These are phyloP conservation scores for Trifolium dubium DNA, from an alignment of 306 rosid genomes.

Conservation along the genomic window DNA sequence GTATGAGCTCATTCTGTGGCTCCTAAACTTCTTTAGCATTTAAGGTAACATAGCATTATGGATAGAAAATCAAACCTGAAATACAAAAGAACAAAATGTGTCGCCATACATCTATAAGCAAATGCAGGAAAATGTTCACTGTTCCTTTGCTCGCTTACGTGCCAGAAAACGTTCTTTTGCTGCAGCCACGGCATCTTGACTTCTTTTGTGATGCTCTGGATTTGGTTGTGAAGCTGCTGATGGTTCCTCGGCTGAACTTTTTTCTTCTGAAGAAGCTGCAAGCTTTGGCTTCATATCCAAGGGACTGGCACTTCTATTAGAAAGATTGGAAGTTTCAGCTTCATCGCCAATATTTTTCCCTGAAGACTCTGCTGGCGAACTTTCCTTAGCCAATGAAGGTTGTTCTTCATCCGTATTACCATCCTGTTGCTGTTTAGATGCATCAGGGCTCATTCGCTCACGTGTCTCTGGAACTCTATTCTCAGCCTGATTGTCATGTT, in stretches of 20 bases:
- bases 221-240: conserved; percentile 52
- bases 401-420: conserved; percentile 40
- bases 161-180: conserved; percentile 87
- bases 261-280: conserved; percentile 34
- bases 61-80: not conserved
- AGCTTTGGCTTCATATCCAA: conserved; percentile 40
- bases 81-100: not conserved
- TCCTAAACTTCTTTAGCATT: conserved; percentile 16
- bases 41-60: conserved; percentile 27
- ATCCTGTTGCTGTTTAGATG: conserved; percentile 38
- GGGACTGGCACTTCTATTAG: conserved; percentile 41
- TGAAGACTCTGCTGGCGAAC: conserved; percentile 44
- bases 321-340: conserved; percentile 44
- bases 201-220: conserved; percentile 74
- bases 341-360: conserved; percentile 37
- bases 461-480: conserved; percentile 47
- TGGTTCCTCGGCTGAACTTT: conserved; percentile 42
- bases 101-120: conserved; percentile 6
- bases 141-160: conserved; percentile 67
- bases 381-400: conserved; percentile 34
- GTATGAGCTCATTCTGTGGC: conserved; percentile 17
- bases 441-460: conserved; percentile 23
- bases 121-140: conserved; percentile 40
- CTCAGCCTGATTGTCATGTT: conserved; percentile 43
- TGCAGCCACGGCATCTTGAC: conserved; percentile 67